A percentile compares a stretch with the other conserved stretches of the same genome.
Conservation (phyloP, 164 flowering plant species). For the Vitis riparia region DNA sequence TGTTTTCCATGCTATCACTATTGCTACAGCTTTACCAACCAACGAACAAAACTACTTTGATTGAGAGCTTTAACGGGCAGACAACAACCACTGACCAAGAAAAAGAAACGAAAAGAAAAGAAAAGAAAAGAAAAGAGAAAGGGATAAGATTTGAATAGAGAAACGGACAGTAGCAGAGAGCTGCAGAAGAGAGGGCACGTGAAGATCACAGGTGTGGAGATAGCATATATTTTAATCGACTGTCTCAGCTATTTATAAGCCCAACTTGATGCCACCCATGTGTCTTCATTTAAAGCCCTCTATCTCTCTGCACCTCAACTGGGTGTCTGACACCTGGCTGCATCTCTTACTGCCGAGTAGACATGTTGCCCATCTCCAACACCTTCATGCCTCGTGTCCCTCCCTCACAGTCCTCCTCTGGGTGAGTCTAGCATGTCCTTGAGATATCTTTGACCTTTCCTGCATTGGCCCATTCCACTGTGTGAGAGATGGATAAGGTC, state of each 20-base stretch:
- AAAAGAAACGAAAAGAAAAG: background rate
- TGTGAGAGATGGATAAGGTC: constrained; percentile 19
- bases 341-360: constrained; percentile 15
- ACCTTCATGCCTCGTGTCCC: constrained; percentile 16
- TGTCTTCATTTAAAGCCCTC: constrained; percentile 14
- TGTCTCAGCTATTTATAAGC: constrained; percentile 30
- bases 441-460: too few relatives aligned
- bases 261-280: constrained; percentile 15
- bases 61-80: constrained; percentile 4
- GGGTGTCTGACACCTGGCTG: constrained; percentile 17
- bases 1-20: constrained; percentile 25
- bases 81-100: constrained; percentile 2
- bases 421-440: too few relatives aligned
- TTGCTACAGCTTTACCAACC: constrained; percentile 16
- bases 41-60: constrained; percentile 36
- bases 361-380: constrained; percentile 10
- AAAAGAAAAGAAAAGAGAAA: background rate
- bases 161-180: background rate
- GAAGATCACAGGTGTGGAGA: constrained; percentile 28
- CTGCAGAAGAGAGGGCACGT: constrained; percentile 18
- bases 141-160: constrained; percentile 26
- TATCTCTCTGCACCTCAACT: background rate
- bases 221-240: background rate
- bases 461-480: background rate
- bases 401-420: background rate